Conservation (phyloP, 495 filamentous ascomycete genomes). For the Jackrogersella multiformis region DNA sequence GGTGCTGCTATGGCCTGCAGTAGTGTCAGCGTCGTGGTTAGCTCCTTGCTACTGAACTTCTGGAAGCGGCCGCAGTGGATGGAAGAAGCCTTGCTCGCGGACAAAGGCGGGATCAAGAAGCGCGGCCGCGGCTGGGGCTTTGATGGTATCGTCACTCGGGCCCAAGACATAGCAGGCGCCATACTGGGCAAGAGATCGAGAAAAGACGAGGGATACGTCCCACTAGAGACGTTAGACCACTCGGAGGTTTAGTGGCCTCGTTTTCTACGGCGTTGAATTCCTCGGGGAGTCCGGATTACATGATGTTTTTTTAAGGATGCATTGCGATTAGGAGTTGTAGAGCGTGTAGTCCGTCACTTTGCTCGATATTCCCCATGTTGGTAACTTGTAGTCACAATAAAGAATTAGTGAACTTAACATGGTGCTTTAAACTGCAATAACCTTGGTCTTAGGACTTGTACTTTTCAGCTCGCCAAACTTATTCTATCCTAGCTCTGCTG, state of each 20-base stretch:
- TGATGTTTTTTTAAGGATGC: not conserved
- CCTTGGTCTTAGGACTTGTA: too few relatives aligned
- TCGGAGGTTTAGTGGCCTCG: conserved; percentile 32
- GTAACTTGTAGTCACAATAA: conserved; percentile 12
- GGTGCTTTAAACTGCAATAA: not conserved
- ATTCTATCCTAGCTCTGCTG: too few relatives aligned
- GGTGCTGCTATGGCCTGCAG: conserved; percentile 93
- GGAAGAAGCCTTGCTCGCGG: conserved; percentile 73
- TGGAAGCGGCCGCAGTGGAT: conserved; percentile 93
- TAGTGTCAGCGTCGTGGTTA: conserved; percentile 88
- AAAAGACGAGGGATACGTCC: conserved; percentile 67
- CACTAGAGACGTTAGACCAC: conserved; percentile 60
- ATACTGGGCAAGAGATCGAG: conserved; percentile 50
- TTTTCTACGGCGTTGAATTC: conserved; percentile 2
- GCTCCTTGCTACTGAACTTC: conserved; percentile 82
- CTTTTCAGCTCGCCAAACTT: too few relatives aligned
- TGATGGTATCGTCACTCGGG: conserved; percentile 50
- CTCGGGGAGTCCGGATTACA: not conserved
- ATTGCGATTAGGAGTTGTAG: conserved; percentile 25
- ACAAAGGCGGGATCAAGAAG: conserved; percentile 55
- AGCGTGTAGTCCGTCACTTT: not conserved
- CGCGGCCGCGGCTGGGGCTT: conserved; percentile 59
- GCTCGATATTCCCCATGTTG: conserved; percentile 26
- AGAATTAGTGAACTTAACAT: conserved; percentile 8
- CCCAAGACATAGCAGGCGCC: conserved; percentile 48